These are phyloP conservation scores for Draba incana DNA, from an alignment of 345 rosid genomes.

Conservation along the genomic window DNA sequence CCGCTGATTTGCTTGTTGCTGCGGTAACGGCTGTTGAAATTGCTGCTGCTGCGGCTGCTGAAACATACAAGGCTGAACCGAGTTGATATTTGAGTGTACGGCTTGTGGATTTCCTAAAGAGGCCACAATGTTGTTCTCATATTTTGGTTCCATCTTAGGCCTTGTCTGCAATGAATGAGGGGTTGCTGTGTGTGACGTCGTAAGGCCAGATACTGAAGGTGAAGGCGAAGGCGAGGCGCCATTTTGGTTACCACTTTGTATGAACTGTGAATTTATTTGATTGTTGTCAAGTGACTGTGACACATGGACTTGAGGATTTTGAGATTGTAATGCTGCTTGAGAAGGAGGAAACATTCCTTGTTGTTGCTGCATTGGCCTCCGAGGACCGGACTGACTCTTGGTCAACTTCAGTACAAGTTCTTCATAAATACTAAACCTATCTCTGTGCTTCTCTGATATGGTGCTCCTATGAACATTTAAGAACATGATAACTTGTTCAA, in stretches of 20 bases:
- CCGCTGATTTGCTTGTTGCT: slow-evolving; percentile 47
- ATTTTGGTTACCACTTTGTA: slow-evolving; percentile 42
- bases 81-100: slow-evolving; percentile 43
- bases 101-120: slow-evolving; percentile 54
- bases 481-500: slow-evolving; percentile 36
- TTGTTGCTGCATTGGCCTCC: slow-evolving; percentile 46
- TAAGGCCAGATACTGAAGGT: slow-evolving; percentile 46
- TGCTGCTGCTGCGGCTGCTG: slow-evolving; percentile 62
- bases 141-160: slow-evolving; percentile 51
- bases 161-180: slow-evolving; percentile 46
- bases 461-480: slow-evolving; percentile 35
- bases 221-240: slow-evolving; percentile 30
- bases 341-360: slow-evolving; percentile 47
- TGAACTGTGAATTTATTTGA: slow-evolving; percentile 53
- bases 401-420: slow-evolving; percentile 31
- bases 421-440: slow-evolving; percentile 41
- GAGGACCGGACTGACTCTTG: slow-evolving; percentile 19
- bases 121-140: slow-evolving; percentile 41
- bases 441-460: slow-evolving; percentile 44
- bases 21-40: slow-evolving; percentile 35
- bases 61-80: slow-evolving; percentile 62
- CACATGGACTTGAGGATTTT: slow-evolving; percentile 47
- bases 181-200: slow-evolving; percentile 47
- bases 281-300: slow-evolving; percentile 36
- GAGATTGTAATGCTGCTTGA: slow-evolving; percentile 49